Percentiles rank a stretch among this genome's conserved stretches.
Evolutionary conservation across 805 yeast species (phyloP).

Genomic region (Tetrapisispora namnaoensis): DNA sequence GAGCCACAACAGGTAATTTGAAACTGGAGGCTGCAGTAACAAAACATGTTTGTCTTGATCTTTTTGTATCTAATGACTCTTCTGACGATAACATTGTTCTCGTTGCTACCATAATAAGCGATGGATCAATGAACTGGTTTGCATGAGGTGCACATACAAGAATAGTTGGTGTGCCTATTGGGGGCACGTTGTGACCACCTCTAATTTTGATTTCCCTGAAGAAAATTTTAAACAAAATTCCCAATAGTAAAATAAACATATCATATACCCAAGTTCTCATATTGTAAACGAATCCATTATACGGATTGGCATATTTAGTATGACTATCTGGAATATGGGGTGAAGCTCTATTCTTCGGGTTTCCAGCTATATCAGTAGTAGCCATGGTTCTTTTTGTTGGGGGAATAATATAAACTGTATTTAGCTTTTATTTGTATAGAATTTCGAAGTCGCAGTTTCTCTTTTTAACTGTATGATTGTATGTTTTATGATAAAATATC

Average conservation of each 20-base stretch:
- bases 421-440: too few species aligned
- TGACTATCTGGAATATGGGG: constrained; percentile 21
- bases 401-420: neutral
- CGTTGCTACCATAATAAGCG: constrained; percentile 69
- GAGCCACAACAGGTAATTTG: constrained; percentile 54
- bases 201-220: constrained; percentile 67
- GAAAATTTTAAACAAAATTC: constrained; percentile 35
- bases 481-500: too few species aligned
- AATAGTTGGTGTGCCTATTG: constrained; percentile 43
- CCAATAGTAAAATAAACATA: constrained; percentile 20
- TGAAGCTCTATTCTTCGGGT: neutral
- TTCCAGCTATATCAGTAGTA: too few species aligned
- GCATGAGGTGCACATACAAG: constrained; percentile 80
- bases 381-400: neutral
- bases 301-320: constrained; percentile 16
- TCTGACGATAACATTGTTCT: constrained; percentile 27
- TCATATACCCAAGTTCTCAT: constrained; percentile 24
- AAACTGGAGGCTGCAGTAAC: constrained; percentile 76
- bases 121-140: constrained; percentile 78
- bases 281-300: constrained; percentile 19
- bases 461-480: too few species aligned
- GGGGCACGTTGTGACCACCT: constrained; percentile 37
- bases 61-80: constrained; percentile 6
- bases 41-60: constrained; percentile 62
- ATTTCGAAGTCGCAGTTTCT: too few species aligned